Evolutionary conservation across 768 basidiomycete genomes (phyloP), one percentile per base, ranked within the genome.

Genomic region (Suillus ampliporus): DNA sequence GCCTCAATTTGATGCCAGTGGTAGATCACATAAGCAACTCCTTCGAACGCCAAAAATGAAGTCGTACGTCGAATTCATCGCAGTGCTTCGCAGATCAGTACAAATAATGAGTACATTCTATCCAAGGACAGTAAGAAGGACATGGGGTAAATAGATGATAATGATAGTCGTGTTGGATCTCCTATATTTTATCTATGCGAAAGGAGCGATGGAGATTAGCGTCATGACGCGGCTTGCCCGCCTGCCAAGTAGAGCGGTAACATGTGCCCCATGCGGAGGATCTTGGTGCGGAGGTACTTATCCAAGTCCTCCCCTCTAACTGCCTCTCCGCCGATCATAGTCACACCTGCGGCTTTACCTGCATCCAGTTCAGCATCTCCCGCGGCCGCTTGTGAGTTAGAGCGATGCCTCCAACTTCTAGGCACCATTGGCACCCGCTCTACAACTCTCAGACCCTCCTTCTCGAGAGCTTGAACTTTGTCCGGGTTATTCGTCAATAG

Each of bases 401-500:
- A 74, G 66, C 58, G 72, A 67, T 64, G 63, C 64, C 62, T 63
- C 97, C 97, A 99, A 66, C 90, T 90, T 60, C 94, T 82, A 19
- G 97, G 97, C 13, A 98, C 88, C 97, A 99, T 99, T 51, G 92
- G 83, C 8, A 98, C 92, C 15, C 95, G 86, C 76, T 99, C 95
- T 5, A 82, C 80, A 21, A 99, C 86, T 19, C 74, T 78, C 58
- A 99, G 10, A 4, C 94, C 92, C 75, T 98, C 97, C 68, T 81
- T 83, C 76, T 90, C 85, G 68, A 99, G 77, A 50, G 95, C 95
- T 65, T 86, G 83, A 46, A 99, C 90, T 79, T 99, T 99, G 77
- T 96, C 96, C 11, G 97, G 97, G 76, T 99, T 99, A 77, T 99
- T 99, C 62, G 97, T 99, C 76, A 99, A 78, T 66, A 98, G 79